Percentiles rank a stretch among this genome's conserved stretches.
These are phyloP conservation scores for Clonostachys solani DNA, from an alignment of 2,329 filamentous ascomycete genomes.

Conservation along the genomic window DNA sequence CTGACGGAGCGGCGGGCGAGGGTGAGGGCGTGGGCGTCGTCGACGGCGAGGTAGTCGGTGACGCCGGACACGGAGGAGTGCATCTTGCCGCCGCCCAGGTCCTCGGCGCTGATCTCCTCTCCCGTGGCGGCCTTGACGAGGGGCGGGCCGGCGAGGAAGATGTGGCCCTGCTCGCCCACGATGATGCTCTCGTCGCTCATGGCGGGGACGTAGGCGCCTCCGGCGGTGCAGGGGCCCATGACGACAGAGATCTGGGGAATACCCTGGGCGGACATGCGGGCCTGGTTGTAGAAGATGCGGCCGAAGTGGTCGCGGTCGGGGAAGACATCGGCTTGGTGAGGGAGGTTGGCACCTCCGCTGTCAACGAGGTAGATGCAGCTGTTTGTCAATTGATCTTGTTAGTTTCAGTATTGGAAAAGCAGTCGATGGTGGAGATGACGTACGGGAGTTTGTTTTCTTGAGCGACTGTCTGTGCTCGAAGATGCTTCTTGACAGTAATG, in stretches of 20 bases:
- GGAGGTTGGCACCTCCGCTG: constrained; percentile 90
- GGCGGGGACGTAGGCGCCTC: constrained; percentile 90
- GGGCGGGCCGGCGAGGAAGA: constrained; percentile 92
- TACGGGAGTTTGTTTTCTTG: constrained; percentile 73
- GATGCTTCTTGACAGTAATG: constrained; percentile 95
- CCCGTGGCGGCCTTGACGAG: constrained; percentile 95
- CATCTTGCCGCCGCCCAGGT: constrained; percentile 83
- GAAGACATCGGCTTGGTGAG: constrained; percentile 93
- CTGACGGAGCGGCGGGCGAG: constrained; percentile 78
- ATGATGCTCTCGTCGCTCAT: constrained; percentile 99
- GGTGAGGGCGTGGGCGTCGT: constrained; percentile 87
- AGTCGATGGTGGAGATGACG: constrained; percentile 25
- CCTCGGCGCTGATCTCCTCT: constrained; percentile 85
- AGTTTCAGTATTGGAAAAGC: not conserved
- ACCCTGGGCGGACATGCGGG: constrained; percentile 81
- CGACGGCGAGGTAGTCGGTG: constrained; percentile 90
- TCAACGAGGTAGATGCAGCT: constrained; percentile 91
- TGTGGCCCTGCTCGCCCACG: constrained; percentile 91
- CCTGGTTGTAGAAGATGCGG: constrained; percentile 97
- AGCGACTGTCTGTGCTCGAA: constrained; percentile 86
- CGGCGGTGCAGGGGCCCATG: constrained; percentile 96
- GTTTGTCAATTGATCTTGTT: constrained; percentile 11
- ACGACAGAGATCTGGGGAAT: constrained; percentile 94
- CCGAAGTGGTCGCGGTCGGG: constrained; percentile 94
- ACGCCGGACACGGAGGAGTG: constrained; percentile 91